These are phyloP conservation scores for Eucalyptus polyanthemos DNA, from an alignment of 345 rosid genomes.

Conservation along the genomic window DNA sequence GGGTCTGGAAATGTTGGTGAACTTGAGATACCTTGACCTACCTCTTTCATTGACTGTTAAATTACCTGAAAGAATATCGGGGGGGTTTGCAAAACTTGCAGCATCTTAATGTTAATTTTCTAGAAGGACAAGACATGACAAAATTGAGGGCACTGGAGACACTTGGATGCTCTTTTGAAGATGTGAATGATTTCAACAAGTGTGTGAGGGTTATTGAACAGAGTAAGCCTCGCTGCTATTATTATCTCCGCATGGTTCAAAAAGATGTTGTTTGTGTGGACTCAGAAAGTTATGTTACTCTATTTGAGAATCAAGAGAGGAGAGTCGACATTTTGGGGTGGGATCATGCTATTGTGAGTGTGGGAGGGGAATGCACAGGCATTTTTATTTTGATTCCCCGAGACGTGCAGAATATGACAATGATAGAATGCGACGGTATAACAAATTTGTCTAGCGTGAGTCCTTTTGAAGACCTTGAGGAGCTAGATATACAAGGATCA, in stretches of 20 bases:
- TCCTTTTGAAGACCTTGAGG: fast-evolving
- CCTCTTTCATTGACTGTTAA: fast-evolving
- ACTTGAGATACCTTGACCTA: too few relatives aligned
- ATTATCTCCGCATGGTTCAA: too few relatives aligned
- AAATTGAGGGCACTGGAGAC: neutral
- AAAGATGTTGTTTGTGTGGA: too few relatives aligned
- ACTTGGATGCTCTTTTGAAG: fast-evolving
- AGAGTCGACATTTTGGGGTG: fast-evolving
- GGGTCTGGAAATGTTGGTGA: too few relatives aligned
- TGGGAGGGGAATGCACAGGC: neutral
- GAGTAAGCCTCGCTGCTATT: too few relatives aligned
- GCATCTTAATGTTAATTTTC: too few relatives aligned
- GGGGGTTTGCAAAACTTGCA: too few relatives aligned
- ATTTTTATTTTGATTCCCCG: neutral
- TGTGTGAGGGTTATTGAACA: neutral
- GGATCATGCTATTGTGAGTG: neutral
- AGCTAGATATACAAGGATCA: fast-evolving
- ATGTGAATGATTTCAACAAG: neutral
- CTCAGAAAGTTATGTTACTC: fast-evolving
- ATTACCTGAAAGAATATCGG: too few relatives aligned
- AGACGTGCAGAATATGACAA: fast-evolving
- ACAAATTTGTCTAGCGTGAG: fast-evolving
- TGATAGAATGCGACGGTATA: fast-evolving
- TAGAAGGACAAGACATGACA: neutral
- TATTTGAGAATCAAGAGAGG: fast-evolving